Evolutionary conservation across 106 monocot genomes (phyloP), one percentile per base, ranked within the genome.

Genomic region (Alisma plantagoaquatica): DNA sequence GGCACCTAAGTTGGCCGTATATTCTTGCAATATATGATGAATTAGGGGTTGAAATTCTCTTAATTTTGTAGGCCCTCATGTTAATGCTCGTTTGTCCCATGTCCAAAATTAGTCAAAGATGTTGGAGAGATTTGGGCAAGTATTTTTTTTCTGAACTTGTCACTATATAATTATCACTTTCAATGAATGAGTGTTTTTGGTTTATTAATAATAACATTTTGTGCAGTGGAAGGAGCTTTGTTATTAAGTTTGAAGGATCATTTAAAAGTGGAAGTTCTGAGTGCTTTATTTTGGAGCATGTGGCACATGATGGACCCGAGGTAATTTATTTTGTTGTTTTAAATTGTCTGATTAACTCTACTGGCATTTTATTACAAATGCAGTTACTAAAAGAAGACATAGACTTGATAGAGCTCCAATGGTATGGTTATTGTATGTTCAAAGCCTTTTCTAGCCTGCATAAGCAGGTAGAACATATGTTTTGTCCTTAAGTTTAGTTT

Each of bases 271-370:
- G 62, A 21, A 67, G 85, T 19, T 76, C 62, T 23, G 76, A 89
- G 5, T 98, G 96, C 38, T 82, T 89, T 66, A 67, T 89, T 58
- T 66, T 98, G 63, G 88, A 98, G 70, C 96, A 98, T 79, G 77
- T 98, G 32, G 73, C 76, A 38, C 96, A 98, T 72, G 96, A 98
- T 31, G 85, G 96, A 51, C 96, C 96, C 57, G 96, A 98, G 96
- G 89, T 84, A 52, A 56, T 35, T n/a, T n/a, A n/a, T n/a, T n/a
- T n/a, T n/a, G n/a, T n/a, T n/a, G n/a, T n/a, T n/a, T n/a, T n/a
- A n/a, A n/a, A n/a, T n/a, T n/a, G n/a, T n/a, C n/a, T n/a, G n/a
- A n/a, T n/a, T n/a, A n/a, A n/a, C n/a, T n/a, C n/a, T n/a, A n/a
- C n/a, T n/a, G n/a, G n/a, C n/a, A n/a, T n/a, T n/a, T n/a, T n/a